Evolutionary conservation across 1,284 basidiomycete species (phyloP), one percentile per base, ranked within the genome.

Genomic region (Porodaedalea pini): DNA sequence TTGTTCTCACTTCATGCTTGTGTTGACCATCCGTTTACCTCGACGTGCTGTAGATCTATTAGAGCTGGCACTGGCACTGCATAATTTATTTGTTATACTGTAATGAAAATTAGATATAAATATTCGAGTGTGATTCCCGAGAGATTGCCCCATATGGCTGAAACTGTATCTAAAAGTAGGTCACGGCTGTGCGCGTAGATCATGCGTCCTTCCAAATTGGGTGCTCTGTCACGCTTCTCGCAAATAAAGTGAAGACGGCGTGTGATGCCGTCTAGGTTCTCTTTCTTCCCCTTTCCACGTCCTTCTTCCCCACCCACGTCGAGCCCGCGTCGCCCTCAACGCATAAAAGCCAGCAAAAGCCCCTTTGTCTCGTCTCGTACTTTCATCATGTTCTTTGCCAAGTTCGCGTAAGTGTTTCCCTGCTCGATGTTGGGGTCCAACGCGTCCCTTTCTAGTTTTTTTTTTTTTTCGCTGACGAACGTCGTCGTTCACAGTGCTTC

Each of bases 401-500:
- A 56, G 44, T 21, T 60, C 34, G 52, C 31, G 57, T 59, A 44
- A 60, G 58, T 56, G 13, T 32, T 36, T 32, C 32, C 11, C 13
- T 29, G 11, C 41, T 29, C 44, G 23, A 10, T 8, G 15, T 7
- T 13, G 4, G 8, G n/a, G 23, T n/a, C 27, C 25, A 29, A 34
- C 5, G 13, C 15, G 45, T 25, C 25, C n/a, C n/a, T 31, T 41
- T 11, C 13, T 29, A 11, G 25, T n/a, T 32, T 34, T 34, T 13
- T 6, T 34, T 34, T 34, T 34, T 34, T 34, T 34, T 34, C 32
- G 13, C 49, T 41, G 15, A 36, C 48, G 17, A 21, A 39, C 23
- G 11, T 49, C 29, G 7, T 48, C 50, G 6, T 17, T 19, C 32
- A 27, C 63, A 83, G 81, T 65, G 62, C 76, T 57, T 66, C 82